These are phyloP conservation scores for Dalbergia oliveri DNA, from an alignment of 306 rosid genomes.

Conservation along the genomic window DNA sequence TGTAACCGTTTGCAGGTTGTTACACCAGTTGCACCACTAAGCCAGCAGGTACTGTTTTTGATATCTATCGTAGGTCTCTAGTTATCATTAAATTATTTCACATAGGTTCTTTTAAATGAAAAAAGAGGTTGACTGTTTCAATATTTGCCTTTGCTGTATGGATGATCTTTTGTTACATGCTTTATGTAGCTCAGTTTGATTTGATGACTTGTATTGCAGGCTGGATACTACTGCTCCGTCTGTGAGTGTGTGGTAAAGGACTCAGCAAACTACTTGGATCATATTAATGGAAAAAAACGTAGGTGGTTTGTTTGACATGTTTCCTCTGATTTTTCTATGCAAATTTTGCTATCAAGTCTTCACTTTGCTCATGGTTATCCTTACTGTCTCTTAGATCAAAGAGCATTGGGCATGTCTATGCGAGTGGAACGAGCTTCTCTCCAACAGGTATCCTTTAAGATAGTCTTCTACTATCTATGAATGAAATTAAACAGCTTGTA, in stretches of 20 bases:
- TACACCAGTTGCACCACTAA: conserved; percentile 96
- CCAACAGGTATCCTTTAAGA: conserved; percentile 65
- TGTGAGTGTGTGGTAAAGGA: conserved; percentile 99
- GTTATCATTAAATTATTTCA: not conserved
- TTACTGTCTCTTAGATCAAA: conserved; percentile 70
- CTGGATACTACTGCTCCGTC: conserved; percentile 93
- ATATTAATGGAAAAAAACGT: conserved; percentile 99
- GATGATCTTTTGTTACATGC: conserved; percentile 16
- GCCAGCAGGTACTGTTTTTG: conserved; percentile 85
- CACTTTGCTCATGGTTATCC: conserved; percentile 33
- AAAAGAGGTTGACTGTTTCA: not conserved
- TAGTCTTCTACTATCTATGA: conserved; percentile 15
- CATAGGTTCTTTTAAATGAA: not conserved
- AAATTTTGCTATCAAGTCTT: conserved; percentile 8
- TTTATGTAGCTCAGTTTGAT: conserved; percentile 29
- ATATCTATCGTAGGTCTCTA: conserved; percentile 12
- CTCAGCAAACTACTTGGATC: conserved; percentile 98
- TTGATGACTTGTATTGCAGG: conserved; percentile 62
- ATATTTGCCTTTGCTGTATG: conserved; percentile 25
- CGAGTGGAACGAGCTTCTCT: conserved; percentile 95
- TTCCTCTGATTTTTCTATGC: conserved; percentile 20
- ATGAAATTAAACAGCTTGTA: conserved; percentile 10
- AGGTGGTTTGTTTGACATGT: conserved; percentile 48
- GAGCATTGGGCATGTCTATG: conserved; percentile 99
- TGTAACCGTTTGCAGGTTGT: conserved; percentile 77